Base-by-base conservation (phyloP, 192 early-diverging fungal genomes). In the Phycomyces blakesleeanus region DNA sequence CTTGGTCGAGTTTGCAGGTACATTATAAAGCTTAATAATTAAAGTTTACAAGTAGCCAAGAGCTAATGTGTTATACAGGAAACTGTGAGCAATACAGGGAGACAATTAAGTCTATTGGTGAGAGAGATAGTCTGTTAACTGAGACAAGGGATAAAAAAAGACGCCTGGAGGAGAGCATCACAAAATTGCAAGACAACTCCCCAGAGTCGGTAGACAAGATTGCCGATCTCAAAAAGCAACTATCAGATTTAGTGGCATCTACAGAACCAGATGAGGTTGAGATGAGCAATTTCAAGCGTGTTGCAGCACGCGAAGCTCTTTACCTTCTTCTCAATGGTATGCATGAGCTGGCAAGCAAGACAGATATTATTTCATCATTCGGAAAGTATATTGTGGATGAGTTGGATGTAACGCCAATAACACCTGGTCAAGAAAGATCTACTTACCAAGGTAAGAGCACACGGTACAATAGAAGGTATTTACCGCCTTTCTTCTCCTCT, bases 361-460 rank as follows among this genome's bases (percentile, higher is more conserved):
- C 73, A 9, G 68, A 70, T 50, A 57, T 75, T 12, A 59, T 75
- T 12, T 42, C 73, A 10, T 59, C 59, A n/a, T 69, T 66, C 62
- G 73, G 67, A 25, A 75, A 69, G 58, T 66, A 75, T 29, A 26
- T 69, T 20, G 63, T 61, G 22, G 73, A 75, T 52, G 62, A 75
- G 37, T 37, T 75, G 7, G 57, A 69, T 49, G 67, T 74, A 0
- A 53, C 63, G 9, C 63, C 72, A 20, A 57, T 74, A 7, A 51
- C 64, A 29, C 11, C 25, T 1, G 54, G 59, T 5, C 53, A 69
- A 51, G 65, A 69, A 63, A 51, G 67, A 12, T 20, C 40, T 12
- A 25, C 29, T 4, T 72, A 72, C 40, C 42, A 59, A 66, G 59
- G 59, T 57, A 55, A 55, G 27, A n/a, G 18, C 18, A 47, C n/a